A percentile compares a stretch with the other conserved stretches of the same genome.
Conservation (phyloP, 306 rosid species). For the Glycyrrhiza uralensis region DNA sequence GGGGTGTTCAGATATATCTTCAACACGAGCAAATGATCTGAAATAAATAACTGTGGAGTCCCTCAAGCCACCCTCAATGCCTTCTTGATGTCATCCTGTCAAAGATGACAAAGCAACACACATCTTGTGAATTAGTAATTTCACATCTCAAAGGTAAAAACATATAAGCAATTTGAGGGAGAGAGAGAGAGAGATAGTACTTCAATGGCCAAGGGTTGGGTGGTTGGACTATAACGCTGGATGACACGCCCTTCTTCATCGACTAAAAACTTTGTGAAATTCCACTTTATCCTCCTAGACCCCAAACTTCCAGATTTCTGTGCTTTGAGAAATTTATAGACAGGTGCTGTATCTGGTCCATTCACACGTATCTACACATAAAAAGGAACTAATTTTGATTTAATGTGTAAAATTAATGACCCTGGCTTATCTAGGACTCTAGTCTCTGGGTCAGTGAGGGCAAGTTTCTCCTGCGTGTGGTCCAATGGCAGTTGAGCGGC, state of each 20-base stretch:
- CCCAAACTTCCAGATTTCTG: constrained; percentile 64
- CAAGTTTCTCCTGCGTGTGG: too few relatives aligned
- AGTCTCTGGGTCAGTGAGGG: too few relatives aligned
- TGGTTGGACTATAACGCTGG: constrained; percentile 64
- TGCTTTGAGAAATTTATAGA: constrained; percentile 72
- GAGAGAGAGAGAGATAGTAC: constrained; percentile 29
- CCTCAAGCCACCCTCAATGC: constrained; percentile 64
- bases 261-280: constrained; percentile 88
- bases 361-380: constrained; percentile 63
- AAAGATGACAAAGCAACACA: constrained; percentile 1
- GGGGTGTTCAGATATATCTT: too few relatives aligned
- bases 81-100: constrained; percentile 73
- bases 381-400: not conserved
- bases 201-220: constrained; percentile 62
- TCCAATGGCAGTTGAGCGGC: too few relatives aligned
- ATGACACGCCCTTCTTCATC: constrained; percentile 66
- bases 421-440: too few relatives aligned
- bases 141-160: not conserved
- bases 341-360: constrained; percentile 62
- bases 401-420: not conserved
- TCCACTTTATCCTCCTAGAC: constrained; percentile 80
- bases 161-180: not conserved
- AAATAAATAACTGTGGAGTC: constrained; percentile 1
- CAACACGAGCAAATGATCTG: not conserved
- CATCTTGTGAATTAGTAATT: not conserved